phyloP scores from a whole-genome alignment of 2,329 filamentous ascomycete species.

The Microcyclospora pomicola region DNA sequence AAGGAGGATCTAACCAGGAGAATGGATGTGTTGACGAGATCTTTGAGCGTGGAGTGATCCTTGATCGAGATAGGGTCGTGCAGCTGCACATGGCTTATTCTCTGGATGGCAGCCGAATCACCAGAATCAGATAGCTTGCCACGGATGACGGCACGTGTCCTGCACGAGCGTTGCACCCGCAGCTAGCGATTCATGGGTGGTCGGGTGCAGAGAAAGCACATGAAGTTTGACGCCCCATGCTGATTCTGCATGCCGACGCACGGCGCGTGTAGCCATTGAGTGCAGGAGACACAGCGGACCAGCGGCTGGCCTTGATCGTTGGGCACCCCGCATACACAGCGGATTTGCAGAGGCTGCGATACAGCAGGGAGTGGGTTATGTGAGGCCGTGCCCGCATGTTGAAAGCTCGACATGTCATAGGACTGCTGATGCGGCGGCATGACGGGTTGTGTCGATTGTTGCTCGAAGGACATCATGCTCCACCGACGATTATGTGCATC shows the following conservation, averaged over 20 bases:
- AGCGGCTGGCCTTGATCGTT: conserved; percentile 42
- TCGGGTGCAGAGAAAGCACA: conserved; percentile 37
- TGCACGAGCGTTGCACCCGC: no score
- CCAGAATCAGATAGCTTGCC: no score
- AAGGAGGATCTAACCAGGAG: no score
- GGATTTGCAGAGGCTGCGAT: conserved; percentile 23
- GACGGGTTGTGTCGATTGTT: conserved; percentile 28
- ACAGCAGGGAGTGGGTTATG: conserved; percentile 1
- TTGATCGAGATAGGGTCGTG: no score
- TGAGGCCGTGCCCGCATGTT: neutral
- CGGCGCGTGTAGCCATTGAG: conserved; percentile 47
- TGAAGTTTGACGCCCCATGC: conserved; percentile 32
- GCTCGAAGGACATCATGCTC: conserved; percentile 30
- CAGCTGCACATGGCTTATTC: no score
- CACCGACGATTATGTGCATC: conserved; percentile 33
- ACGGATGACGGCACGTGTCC: no score
- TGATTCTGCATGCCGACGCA: conserved; percentile 42
- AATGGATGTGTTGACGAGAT: no score
- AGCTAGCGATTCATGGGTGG: conserved; percentile 2
- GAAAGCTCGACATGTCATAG: neutral
- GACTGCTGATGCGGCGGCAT: conserved; percentile 1
- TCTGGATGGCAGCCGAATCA: no score
- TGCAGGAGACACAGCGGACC: conserved; percentile 51
- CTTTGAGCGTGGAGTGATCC: no score
- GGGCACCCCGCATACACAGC: conserved; percentile 44